These are phyloP conservation scores for Staphylotrichum longicolle DNA, from an alignment of 495 filamentous ascomycete species.

Conservation along the genomic window DNA sequence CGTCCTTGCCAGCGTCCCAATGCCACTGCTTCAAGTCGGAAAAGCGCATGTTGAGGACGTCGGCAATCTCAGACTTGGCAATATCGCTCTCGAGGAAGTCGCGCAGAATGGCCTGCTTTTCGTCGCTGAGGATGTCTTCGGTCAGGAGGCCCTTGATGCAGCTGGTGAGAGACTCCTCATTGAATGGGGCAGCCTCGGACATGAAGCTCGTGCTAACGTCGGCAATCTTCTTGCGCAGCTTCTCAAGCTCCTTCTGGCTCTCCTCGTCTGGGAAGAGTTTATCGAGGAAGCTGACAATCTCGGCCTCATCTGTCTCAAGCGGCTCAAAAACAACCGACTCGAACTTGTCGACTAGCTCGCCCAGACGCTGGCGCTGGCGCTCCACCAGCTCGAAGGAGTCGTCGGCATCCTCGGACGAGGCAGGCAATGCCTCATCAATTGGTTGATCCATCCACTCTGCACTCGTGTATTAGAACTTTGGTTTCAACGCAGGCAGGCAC, in stretches of 20 bases:
- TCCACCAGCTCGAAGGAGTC: conserved; percentile 40
- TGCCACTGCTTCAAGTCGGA: conserved; percentile 58
- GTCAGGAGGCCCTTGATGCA: conserved; percentile 55
- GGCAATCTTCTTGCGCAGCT: conserved; percentile 26
- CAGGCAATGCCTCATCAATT: conserved; percentile 19
- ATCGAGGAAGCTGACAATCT: conserved; percentile 53
- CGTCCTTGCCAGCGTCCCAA: conserved; percentile 50
- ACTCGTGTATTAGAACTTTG: too few species aligned
- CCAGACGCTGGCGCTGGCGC: conserved; percentile 49
- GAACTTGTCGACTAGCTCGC: conserved; percentile 53
- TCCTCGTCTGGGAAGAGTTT: conserved; percentile 47
- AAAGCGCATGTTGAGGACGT: conserved; percentile 68
- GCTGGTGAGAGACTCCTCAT: conserved; percentile 29
- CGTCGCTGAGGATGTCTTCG: conserved; percentile 59
- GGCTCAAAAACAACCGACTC: conserved; percentile 58
- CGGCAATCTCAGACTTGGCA: conserved; percentile 59
- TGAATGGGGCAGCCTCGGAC: conserved; percentile 31
- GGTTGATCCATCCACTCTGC: conserved; percentile 55
- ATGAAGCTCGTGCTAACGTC: conserved; percentile 19
- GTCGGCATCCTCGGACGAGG: conserved; percentile 22
- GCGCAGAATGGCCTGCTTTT: conserved; percentile 57
- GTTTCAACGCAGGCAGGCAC: background rate
- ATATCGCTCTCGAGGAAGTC: conserved; percentile 59
- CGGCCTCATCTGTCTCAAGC: conserved; percentile 45
- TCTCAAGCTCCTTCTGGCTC: conserved; percentile 35